These are phyloP conservation scores for Coniochaeta prunicola DNA, from an alignment of 2,329 filamentous ascomycete genomes.

Conservation along the genomic window DNA sequence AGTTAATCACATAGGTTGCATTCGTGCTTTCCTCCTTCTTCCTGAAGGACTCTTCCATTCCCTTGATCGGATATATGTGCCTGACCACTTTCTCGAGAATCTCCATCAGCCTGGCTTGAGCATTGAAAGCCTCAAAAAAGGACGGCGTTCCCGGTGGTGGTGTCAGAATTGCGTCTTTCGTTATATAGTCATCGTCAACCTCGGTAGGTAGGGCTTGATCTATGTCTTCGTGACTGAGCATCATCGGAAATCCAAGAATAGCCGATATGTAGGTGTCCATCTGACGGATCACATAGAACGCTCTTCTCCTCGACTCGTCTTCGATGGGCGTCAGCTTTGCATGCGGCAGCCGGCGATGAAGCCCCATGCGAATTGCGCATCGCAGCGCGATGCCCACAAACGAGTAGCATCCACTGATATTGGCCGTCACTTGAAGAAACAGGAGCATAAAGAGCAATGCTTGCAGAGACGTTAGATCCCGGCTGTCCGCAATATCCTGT, in stretches of 20 bases:
- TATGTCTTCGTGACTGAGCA: conserved; percentile 57
- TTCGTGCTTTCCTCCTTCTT: conserved; percentile 27
- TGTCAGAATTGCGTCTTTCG: conserved; percentile 44
- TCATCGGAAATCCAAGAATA: conserved; percentile 57
- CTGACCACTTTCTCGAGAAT: conserved; percentile 60
- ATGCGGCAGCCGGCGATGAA: conserved; percentile 66
- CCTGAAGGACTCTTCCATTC: conserved; percentile 35
- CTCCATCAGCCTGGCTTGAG: conserved; percentile 55
- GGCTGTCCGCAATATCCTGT: conserved; percentile 59
- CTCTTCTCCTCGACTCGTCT: conserved; percentile 53
- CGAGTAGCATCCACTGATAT: conserved; percentile 71
- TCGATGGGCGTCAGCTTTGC: conserved; percentile 56
- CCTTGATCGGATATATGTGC: conserved; percentile 58
- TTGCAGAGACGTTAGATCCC: conserved; percentile 68
- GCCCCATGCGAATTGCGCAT: conserved; percentile 67
- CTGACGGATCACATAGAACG: conserved; percentile 62
- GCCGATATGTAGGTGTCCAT: conserved; percentile 66
- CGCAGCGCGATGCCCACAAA: conserved; percentile 73
- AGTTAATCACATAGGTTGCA: conserved; percentile 56
- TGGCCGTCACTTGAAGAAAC: conserved; percentile 73
- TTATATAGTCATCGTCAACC: conserved; percentile 62
- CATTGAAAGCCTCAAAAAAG: conserved; percentile 58
- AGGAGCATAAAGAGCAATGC: conserved; percentile 73
- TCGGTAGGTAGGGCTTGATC: conserved; percentile 59
- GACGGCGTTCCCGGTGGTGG: conserved; percentile 50